Base-by-base conservation (phyloP, 768 basidiomycete genomes). In the Boletellus ananiceps region DNA sequence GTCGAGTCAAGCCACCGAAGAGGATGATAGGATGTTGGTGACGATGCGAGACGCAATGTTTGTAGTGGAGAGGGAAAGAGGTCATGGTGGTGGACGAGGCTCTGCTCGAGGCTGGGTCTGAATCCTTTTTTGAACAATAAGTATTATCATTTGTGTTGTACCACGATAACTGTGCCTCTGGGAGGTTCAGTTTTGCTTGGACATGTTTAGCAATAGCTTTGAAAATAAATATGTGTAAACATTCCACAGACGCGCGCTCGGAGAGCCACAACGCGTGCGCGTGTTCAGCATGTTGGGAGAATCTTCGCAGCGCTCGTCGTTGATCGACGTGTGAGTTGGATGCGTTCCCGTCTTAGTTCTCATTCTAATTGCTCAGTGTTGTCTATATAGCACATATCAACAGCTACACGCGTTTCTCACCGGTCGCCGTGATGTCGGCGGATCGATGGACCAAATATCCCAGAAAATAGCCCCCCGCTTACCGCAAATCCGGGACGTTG, bases 1-100 rank as follows among this genome's bases (percentile, higher is more conserved):
- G 27, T 56, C 73, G n/a, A 60, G 67, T 16, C 64, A 68, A 25
- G 53, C 62, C 6, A 63, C 70, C 6, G 83, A 83, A 57, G 81
- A 84, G 38, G 84, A 86, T 46, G 72, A 71, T 18, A 73, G 82
- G 55, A 76, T 75, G 44, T 53, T 74, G 16, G 72, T 93, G 44
- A 89, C 85, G 3, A 71, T 91, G 69, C 72, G 82, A 33, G 92
- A 94, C 69, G 84, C 88, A 2, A 74, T 93, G 75, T 93, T 93
- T 65, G 89, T 89, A 11, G 73, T 94, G 47, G 86, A 88, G 64
- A 84, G 81, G 58, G 89, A 93, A 66, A 70, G 82, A 40, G 88
- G 88, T 5, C 89, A 93, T 64, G 89, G 89, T 21, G 88, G 84
- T 25, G 89, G 90, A 7, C 71, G 80, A 49, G 89, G 88, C 3